These are phyloP conservation scores for Fulvia fulva DNA, from an alignment of 2,329 filamentous ascomycete species.

Conservation along the genomic window DNA sequence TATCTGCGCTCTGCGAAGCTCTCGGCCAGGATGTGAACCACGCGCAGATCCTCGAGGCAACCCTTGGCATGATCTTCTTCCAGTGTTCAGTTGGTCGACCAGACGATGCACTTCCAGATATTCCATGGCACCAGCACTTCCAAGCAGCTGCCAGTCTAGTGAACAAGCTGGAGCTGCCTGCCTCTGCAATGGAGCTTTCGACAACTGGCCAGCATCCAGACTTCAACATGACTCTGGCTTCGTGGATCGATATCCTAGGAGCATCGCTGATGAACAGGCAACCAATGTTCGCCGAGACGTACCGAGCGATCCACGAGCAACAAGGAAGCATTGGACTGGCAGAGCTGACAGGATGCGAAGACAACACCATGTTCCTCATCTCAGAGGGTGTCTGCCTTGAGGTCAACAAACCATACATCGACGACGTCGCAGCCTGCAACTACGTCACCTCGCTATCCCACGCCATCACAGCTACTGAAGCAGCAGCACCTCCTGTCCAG, in stretches of 20 bases:
- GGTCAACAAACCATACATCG: conserved; percentile 77
- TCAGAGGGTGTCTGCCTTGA: conserved; percentile 96
- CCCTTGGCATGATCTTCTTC: conserved; percentile 93
- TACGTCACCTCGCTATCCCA: conserved; percentile 85
- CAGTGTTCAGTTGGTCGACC: conserved; percentile 85
- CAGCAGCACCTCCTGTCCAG: conserved; percentile 41
- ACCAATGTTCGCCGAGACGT: conserved; percentile 88
- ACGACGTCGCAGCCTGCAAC: conserved; percentile 79
- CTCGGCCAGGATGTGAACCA: conserved; percentile 78
- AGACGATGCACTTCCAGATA: conserved; percentile 81
- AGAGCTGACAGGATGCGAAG: conserved; percentile 96
- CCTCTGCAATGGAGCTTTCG: conserved; percentile 51
- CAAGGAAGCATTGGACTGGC: conserved; percentile 67
- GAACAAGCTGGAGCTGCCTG: conserved; percentile 75
- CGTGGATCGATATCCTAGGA: conserved; percentile 97
- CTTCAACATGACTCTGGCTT: conserved; percentile 91
- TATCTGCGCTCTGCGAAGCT: conserved; percentile 78
- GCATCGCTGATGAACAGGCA: conserved; percentile 85
- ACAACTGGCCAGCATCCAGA: conserved; percentile 57
- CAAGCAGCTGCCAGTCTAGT: conserved; percentile 83
- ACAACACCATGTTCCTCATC: conserved; percentile 95
- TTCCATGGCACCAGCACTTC: conserved; percentile 97
- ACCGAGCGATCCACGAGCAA: conserved; percentile 82
- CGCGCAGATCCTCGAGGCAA: conserved; percentile 83
- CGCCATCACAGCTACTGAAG: conserved; percentile 79